Base-by-base conservation (phyloP, 352 stramenopile genomes). In the Phytophthora litchii region DNA sequence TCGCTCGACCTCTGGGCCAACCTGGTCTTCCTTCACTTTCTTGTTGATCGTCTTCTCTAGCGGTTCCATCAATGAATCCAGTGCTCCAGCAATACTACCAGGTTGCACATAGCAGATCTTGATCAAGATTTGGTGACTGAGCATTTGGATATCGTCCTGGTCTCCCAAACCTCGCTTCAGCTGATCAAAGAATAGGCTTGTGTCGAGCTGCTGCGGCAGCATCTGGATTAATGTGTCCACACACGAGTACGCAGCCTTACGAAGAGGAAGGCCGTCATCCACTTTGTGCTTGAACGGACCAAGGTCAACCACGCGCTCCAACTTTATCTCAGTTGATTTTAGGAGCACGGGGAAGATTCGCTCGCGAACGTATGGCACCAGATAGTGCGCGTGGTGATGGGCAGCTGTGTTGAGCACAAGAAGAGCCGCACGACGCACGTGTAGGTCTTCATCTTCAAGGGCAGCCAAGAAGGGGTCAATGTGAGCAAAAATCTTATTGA, bases 201-300 rank as follows among this genome's bases (percentile, higher is more conserved):
- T 87, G 40, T 99, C 95, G 32, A 99, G 61, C 53, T 92, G 90
- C 43, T 95, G 78, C 7, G 95, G 95, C 5, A 98, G 78, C 44
- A 91, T 92, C 51, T 99, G 95, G 9, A 99, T 74, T 37, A 98
- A 88, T 9, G 96, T 99, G 58, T 98, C 92, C 29, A 99, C 86
- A 65, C 96, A 98, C 20, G 94, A 91, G 44, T 99, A 96, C 8
- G 96, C 85, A 23, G 96, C 92, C 70, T 96, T 96, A 36, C 88
- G 88, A 42, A 96, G 67, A 42, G 85, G 80, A 12, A 96, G 69
- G 1, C 84, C 88, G 67, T 96, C 88, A 49, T 96, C 88, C 25
- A 99, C 96, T 56, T 97, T 99, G 70, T 99, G 97, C 67, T 98
- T 99, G 78, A 99, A 99, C 17, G 97, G 97, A 49, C 97, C 97